Evolutionary conservation across 2,329 filamentous ascomycete species (phyloP).

Genomic region (Apiospora arundinis): DNA sequence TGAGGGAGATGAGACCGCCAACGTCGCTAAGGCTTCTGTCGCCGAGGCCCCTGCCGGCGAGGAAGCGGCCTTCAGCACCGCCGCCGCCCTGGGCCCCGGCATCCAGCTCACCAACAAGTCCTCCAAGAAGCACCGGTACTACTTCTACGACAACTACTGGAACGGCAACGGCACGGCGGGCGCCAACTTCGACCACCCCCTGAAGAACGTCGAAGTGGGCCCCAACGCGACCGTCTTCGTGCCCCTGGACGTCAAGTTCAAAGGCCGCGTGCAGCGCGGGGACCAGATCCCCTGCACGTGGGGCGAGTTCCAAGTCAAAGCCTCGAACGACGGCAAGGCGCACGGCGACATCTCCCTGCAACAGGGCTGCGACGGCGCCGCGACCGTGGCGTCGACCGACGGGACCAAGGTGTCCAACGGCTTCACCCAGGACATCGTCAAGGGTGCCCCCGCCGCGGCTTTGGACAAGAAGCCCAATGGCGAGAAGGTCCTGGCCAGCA

Average conservation of each 20-base stretch:
- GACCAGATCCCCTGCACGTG: slow-evolving; percentile 45
- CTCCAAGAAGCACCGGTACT: slow-evolving; percentile 40
- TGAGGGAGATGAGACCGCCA: too few species aligned
- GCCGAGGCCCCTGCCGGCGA: neutral
- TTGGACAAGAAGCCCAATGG: slow-evolving; percentile 41
- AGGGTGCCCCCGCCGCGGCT: slow-evolving; percentile 42
- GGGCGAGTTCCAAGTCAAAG: slow-evolving; percentile 47
- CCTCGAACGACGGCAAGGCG: slow-evolving; percentile 42
- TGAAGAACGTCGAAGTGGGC: slow-evolving; percentile 41
- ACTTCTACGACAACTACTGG: slow-evolving; percentile 50
- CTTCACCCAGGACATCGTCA: slow-evolving; percentile 41
- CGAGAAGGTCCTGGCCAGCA: slow-evolving; percentile 42
- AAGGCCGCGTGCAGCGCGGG: slow-evolving; percentile 49
- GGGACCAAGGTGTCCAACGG: slow-evolving; percentile 41
- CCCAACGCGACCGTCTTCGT: slow-evolving; percentile 41
- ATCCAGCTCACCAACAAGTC: slow-evolving; percentile 47
- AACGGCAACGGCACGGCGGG: slow-evolving; percentile 47
- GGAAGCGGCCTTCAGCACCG: neutral
- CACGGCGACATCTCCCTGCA: slow-evolving; percentile 46
- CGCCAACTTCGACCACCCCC: slow-evolving; percentile 47
- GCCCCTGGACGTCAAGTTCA: slow-evolving; percentile 40
- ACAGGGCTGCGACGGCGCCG: slow-evolving; percentile 47
- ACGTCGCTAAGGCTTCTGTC: too few species aligned
- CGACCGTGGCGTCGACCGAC: slow-evolving; percentile 45
- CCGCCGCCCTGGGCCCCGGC: slow-evolving; percentile 36